phyloP scores from a whole-genome alignment of 2,329 filamentous ascomycete genomes.

The Reticulascus tulasneorum region DNA sequence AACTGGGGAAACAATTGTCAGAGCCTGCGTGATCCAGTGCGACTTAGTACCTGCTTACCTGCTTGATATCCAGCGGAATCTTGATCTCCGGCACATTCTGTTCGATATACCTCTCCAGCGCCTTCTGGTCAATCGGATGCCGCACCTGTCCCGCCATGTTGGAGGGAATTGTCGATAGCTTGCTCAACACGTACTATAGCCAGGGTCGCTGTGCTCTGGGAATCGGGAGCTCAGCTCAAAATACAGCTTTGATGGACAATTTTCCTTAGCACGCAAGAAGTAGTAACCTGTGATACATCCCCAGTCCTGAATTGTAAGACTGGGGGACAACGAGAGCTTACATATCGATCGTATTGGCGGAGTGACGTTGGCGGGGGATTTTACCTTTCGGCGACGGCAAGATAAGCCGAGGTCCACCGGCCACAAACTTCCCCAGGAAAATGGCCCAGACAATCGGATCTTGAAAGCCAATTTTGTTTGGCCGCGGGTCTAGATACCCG shows the following conservation, averaged over 20 bases:
- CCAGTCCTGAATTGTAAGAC: no score
- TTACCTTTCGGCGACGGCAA: no score
- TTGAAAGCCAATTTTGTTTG: neutral
- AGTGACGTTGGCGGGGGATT: no score
- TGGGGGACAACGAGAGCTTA: no score
- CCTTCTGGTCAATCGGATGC: constrained; percentile 81
- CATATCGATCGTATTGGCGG: no score
- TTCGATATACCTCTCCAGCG: constrained; percentile 74
- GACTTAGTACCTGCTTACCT: constrained; percentile 51
- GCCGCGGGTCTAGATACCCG: neutral
- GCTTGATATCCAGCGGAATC: constrained; percentile 80
- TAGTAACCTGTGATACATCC: no score
- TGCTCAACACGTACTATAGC: no score
- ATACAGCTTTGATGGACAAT: no score
- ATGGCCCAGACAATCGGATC: no score
- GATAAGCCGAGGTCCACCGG: constrained; percentile 16
- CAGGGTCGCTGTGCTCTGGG: no score
- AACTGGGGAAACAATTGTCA: constrained; percentile 54
- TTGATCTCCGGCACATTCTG: constrained; percentile 78
- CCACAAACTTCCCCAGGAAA: neutral
- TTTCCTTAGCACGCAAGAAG: no score
- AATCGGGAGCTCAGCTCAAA: no score
- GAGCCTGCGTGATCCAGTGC: constrained; percentile 1
- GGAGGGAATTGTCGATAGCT: neutral
- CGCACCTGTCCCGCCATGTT: constrained; percentile 80